phyloP scores from a whole-genome alignment of 2,329 filamentous ascomycete species.

The Pyrenochaeta sp. region DNA sequence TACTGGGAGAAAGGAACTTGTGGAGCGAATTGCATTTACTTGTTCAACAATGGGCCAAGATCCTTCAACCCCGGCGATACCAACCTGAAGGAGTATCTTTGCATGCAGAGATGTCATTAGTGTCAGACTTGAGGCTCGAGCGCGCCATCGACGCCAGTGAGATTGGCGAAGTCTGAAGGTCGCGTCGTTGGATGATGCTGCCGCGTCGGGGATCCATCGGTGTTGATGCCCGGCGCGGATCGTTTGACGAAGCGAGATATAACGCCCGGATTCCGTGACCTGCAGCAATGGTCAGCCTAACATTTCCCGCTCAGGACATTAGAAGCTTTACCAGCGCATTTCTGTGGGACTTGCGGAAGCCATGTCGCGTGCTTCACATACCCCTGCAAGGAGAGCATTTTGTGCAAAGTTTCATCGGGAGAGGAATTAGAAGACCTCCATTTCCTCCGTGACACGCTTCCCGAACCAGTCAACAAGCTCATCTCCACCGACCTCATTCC shows the following conservation, averaged over 20 bases:
- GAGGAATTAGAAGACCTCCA: slow-evolving; percentile 71
- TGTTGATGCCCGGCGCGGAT: slow-evolving; percentile 22
- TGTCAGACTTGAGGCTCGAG: slow-evolving; percentile 6
- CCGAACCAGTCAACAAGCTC: slow-evolving; percentile 88
- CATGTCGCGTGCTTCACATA: background rate
- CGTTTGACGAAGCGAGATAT: slow-evolving; percentile 7
- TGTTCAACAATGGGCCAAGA: background rate
- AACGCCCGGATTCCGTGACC: slow-evolving; percentile 18
- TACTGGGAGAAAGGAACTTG: background rate
- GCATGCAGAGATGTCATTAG: background rate
- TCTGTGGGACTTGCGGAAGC: background rate
- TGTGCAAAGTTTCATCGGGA: background rate
- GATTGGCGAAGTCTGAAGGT: slow-evolving; percentile 16
- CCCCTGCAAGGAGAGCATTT: background rate
- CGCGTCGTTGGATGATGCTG: slow-evolving; percentile 16
- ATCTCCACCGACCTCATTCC: slow-evolving; percentile 60
- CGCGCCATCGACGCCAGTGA: slow-evolving; percentile 7
- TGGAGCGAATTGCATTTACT: background rate
- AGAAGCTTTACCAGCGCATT: background rate
- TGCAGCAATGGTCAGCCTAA: slow-evolving; percentile 6
- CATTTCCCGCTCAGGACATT: background rate
- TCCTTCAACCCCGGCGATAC: background rate
- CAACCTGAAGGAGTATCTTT: slow-evolving; percentile 12
- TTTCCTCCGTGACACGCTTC: slow-evolving; percentile 71
- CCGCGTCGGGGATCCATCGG: slow-evolving; percentile 13